Percentiles rank a stretch among this genome's conserved stretches.
Evolutionary conservation across 192 early-diverging fungal genomes (phyloP).

Genomic region (Entomortierella lignicola): DNA sequence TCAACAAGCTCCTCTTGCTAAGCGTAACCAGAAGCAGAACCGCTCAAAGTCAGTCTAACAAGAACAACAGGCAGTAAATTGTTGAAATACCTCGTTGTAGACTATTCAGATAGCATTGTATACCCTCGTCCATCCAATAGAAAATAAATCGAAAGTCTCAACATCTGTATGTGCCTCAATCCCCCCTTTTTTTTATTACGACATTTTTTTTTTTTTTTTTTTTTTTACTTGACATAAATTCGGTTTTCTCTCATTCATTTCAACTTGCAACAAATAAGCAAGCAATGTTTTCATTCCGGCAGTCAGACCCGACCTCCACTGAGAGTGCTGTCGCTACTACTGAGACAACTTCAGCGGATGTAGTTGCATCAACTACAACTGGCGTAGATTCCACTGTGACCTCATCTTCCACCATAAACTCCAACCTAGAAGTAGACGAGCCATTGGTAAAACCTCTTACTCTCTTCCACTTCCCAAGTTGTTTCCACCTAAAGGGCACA

Average conservation of each 20-base stretch:
- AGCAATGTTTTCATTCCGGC: slow-evolving; percentile 28
- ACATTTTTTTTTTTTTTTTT: background rate
- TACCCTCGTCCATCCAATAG: no score
- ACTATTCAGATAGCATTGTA: no score
- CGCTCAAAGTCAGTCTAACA: no score
- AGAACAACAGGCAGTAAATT: no score
- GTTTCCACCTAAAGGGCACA: background rate
- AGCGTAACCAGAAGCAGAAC: background rate
- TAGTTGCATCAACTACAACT: background rate
- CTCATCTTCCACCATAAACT: background rate
- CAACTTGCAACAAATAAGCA: background rate
- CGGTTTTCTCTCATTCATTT: background rate
- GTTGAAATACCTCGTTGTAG: no score
- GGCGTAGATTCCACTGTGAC: background rate
- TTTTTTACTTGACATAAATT: no score
- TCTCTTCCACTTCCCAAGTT: background rate
- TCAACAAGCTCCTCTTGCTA: no score
- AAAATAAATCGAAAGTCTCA: no score
- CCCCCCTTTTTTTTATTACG: no score
- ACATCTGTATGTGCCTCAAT: no score
- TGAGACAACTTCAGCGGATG: background rate
- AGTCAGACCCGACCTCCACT: background rate
- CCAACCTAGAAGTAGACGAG: background rate
- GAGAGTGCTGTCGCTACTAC: background rate
- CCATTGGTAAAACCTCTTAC: background rate